phyloP scores from a whole-genome alignment of 2,329 filamentous ascomycete genomes.

The Microcera coccophila region DNA sequence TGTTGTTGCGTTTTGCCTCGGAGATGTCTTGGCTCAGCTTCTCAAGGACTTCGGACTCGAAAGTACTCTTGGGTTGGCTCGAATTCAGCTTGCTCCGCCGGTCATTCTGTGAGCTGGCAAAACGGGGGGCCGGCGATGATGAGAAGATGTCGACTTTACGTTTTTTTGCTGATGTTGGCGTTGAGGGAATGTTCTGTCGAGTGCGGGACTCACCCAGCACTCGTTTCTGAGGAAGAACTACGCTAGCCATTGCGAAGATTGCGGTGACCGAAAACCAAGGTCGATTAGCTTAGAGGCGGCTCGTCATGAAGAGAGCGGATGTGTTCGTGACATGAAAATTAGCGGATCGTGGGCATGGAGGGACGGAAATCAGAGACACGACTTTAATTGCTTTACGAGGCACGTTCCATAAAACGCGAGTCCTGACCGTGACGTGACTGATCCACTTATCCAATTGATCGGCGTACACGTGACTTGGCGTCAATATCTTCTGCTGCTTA shows the following conservation, averaged over 20 bases:
- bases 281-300: slow-evolving; percentile 1
- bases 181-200: slow-evolving; percentile 58
- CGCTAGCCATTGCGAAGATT: slow-evolving; percentile 43
- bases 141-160: slow-evolving; percentile 67
- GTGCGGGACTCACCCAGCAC: slow-evolving; percentile 66
- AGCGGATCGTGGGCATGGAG: slow-evolving; percentile 9
- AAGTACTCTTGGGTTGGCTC: slow-evolving; percentile 81
- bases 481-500: too few relatives aligned
- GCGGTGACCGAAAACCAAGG: slow-evolving; percentile 7
- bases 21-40: slow-evolving; percentile 93
- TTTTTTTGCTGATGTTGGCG: slow-evolving; percentile 67
- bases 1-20: slow-evolving; percentile 77
- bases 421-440: slow-evolving; percentile 36
- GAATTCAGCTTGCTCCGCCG: slow-evolving; percentile 60
- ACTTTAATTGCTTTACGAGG: slow-evolving; percentile 26
- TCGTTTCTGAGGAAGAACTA: slow-evolving; percentile 65
- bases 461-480: slow-evolving; percentile 31
- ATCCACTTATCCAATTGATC: slow-evolving; percentile 26
- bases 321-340: slow-evolving; percentile 8
- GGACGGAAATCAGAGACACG: slow-evolving; percentile 23
- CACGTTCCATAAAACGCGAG: slow-evolving; percentile 30
- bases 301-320: slow-evolving; percentile 12
- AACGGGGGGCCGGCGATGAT: slow-evolving; percentile 52
- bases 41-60: slow-evolving; percentile 91
- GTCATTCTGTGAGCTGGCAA: slow-evolving; percentile 62